Base-by-base conservation (phyloP, 1,284 basidiomycete genomes). In the Tetrapyrgos nigripes region DNA sequence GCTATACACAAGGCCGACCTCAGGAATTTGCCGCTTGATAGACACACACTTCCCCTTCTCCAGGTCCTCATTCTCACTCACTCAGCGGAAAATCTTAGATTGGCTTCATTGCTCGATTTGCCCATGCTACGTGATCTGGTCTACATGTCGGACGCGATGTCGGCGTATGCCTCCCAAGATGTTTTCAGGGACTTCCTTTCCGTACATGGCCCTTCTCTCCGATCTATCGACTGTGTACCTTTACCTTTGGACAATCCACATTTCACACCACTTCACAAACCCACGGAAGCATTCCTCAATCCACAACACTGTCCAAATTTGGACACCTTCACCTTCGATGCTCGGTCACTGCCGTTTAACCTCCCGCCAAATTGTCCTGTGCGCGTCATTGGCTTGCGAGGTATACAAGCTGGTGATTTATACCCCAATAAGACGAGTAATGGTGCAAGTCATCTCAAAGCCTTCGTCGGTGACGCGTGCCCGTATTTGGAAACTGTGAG, bases 401-500 rank as follows among this genome's bases (percentile, higher is more conserved):
- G 78, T 21, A 68, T 82, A 43, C 71, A 71, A 46, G 70, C 77
- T 10, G 74, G 79, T 33, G 64, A 68, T 33, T 70, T 84, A 50
- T 80, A 81, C 65, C 79, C 79, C 27, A 76, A 79, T 63, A 77
- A 76, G 55, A 62, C 48, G 24, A 69, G 68, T 45, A 66, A 64
- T 49, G 62, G 68, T 26, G 77, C 72, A 58, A 64, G 62, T 33
- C 81, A 83, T 64, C 72, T 83, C n/a, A 69, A 74, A 61, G 73
- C 78, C 13, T 74, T 83, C 63, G 77, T 72, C 54, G 66, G 72
- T 50, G 70, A 69, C 37, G 69, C 74, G 51, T 82, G 79, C 62
- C 82, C 82, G 14, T 72, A 68, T 55, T 69, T 84, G 37, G 78
- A 82, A 67, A 68, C 76, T 44, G 74, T 84, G 43, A 76, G 78